A percentile compares a stretch with the other conserved stretches of the same genome.
Evolutionary conservation across 2,329 filamentous ascomycete genomes (phyloP).

Genomic region (Diplodia sapinea): DNA sequence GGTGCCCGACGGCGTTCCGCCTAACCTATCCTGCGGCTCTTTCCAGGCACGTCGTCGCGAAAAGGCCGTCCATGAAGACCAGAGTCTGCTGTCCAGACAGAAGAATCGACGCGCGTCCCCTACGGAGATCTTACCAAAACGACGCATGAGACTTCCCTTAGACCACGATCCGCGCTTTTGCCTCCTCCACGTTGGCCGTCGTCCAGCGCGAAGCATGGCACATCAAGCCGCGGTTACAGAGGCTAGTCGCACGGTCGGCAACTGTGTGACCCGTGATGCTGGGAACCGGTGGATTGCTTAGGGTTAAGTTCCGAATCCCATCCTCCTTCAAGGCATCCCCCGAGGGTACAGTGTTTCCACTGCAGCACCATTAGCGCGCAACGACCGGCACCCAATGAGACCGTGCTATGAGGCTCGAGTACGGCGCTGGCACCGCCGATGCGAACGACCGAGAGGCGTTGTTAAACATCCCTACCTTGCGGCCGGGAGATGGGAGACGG

Average conservation of each 20-base stretch:
- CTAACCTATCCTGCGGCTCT: slow-evolving; percentile 54
- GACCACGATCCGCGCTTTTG: slow-evolving; percentile 54
- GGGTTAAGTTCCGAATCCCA: slow-evolving; percentile 93
- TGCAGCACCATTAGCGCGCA: slow-evolving; percentile 45
- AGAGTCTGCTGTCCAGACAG: slow-evolving; percentile 74
- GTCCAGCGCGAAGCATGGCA: slow-evolving; percentile 35
- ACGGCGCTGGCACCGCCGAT: slow-evolving; percentile 54
- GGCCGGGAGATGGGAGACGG: slow-evolving; percentile 70
- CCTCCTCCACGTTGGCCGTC: slow-evolving; percentile 40
- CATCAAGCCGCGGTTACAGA: slow-evolving; percentile 37
- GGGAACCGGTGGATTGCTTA: slow-evolving; percentile 76
- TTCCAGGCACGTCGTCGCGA: slow-evolving; percentile 49
- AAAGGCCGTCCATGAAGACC: slow-evolving; percentile 65
- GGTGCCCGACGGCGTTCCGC: slow-evolving; percentile 58
- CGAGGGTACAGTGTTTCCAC: slow-evolving; percentile 39
- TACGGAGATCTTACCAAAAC: slow-evolving; percentile 74
- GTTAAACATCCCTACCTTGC: slow-evolving; percentile 64
- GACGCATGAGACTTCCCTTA: slow-evolving; percentile 74
- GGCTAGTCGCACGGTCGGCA: slow-evolving; percentile 73
- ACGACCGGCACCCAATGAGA: slow-evolving; percentile 56
- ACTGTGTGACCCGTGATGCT: slow-evolving; percentile 53
- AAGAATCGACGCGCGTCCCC: slow-evolving; percentile 77
- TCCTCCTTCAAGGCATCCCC: slow-evolving; percentile 56
- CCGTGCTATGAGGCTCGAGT: slow-evolving; percentile 66
- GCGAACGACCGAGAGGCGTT: slow-evolving; percentile 49